phyloP scores from a whole-genome alignment of 805 yeast genomes.

The Suhomyces sp. region DNA sequence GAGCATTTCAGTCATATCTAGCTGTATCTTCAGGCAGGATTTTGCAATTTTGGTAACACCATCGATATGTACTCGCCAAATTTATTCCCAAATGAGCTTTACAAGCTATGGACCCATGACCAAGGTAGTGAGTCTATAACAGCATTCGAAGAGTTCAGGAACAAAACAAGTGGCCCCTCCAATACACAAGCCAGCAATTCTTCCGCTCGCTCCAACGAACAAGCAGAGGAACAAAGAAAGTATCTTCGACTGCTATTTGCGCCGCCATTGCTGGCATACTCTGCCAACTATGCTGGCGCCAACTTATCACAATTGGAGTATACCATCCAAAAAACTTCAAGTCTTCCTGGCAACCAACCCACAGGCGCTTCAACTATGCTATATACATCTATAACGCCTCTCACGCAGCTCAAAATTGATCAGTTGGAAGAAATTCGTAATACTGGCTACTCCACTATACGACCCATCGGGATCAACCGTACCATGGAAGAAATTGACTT shows the following conservation, averaged over 20 bases:
- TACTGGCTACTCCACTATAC: conserved; percentile 32
- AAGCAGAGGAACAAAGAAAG: conserved; percentile 17
- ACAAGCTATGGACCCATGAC: conserved; percentile 38
- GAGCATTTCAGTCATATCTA: background rate
- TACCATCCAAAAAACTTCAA: conserved; percentile 15
- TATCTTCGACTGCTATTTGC: conserved; percentile 31
- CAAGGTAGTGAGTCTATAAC: conserved; percentile 3
- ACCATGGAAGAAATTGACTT: conserved; percentile 40
- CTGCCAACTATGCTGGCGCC: conserved; percentile 39
- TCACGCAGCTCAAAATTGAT: conserved; percentile 17
- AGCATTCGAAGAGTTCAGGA: conserved; percentile 2
- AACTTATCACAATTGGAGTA: conserved; percentile 16
- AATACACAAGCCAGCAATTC: background rate
- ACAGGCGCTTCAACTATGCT: background rate
- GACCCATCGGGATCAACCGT: conserved; percentile 39
- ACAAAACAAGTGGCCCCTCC: background rate
- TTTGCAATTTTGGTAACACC: background rate
- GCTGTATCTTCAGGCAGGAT: background rate
- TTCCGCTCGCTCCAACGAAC: conserved; percentile 11
- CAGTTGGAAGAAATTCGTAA: conserved; percentile 26
- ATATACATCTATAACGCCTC: conserved; percentile 13
- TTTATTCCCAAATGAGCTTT: conserved; percentile 44
- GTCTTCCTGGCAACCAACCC: conserved; percentile 5
- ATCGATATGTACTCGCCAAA: conserved; percentile 46
- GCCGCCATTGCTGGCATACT: conserved; percentile 55